A percentile compares a stretch with the other conserved stretches of the same genome.
These are phyloP conservation scores for Pseudopyrenochaeta lycopersici DNA, from an alignment of 2,329 filamentous ascomycete species.

Conservation along the genomic window DNA sequence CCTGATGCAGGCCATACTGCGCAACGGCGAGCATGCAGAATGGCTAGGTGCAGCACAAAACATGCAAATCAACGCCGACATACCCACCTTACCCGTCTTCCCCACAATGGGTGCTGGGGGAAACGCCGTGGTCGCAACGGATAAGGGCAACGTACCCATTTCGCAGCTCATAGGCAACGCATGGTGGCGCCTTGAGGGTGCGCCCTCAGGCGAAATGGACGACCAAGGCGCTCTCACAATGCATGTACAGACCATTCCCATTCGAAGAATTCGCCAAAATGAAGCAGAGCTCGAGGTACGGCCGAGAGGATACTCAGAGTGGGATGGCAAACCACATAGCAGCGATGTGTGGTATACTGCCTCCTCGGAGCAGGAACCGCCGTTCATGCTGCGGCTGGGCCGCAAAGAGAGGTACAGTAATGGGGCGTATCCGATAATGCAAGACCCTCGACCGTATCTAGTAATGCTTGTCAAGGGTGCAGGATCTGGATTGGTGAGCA, in stretches of 20 bases:
- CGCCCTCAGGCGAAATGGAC: slow-evolving; percentile 2
- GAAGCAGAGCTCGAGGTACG: background rate
- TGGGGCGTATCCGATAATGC: background rate
- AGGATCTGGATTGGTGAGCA: background rate
- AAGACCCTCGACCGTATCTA: background rate
- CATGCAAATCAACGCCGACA: slow-evolving; percentile 7
- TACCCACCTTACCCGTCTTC: slow-evolving; percentile 6
- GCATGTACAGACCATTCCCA: background rate
- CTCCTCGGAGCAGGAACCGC: background rate
- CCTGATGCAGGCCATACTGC: slow-evolving; percentile 9
- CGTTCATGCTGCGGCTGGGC: background rate
- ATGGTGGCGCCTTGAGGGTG: slow-evolving; percentile 2
- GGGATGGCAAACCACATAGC: background rate
- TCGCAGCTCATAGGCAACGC: background rate
- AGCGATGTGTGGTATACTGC: slow-evolving; percentile 1
- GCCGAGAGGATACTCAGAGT: background rate
- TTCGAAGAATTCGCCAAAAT: background rate
- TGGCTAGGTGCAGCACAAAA: slow-evolving; percentile 9
- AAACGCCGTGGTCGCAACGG: background rate
- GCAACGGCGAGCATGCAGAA: slow-evolving; percentile 5
- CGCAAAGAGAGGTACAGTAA: slow-evolving; percentile 1
- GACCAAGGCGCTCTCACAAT: slow-evolving; percentile 3
- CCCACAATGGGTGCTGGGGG: background rate
- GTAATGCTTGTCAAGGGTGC: slow-evolving; percentile 2
- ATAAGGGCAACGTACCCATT: background rate